These are phyloP conservation scores for Ophiocordyceps sinensis DNA, from an alignment of 2,329 filamentous ascomycete species.

Conservation along the genomic window DNA sequence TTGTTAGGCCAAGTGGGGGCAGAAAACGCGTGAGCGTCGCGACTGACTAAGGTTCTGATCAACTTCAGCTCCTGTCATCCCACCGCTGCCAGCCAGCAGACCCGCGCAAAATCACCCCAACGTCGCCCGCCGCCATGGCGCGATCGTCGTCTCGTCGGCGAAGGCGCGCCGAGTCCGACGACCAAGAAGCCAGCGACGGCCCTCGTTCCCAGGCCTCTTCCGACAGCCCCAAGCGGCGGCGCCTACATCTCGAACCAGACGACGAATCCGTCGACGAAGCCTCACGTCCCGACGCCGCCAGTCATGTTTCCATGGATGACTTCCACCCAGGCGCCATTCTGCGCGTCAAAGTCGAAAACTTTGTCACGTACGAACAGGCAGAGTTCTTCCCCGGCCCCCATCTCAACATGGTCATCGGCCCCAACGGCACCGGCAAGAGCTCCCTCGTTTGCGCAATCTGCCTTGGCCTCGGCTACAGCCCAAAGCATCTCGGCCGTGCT, in stretches of 20 bases:
- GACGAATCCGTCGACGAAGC: slow-evolving; percentile 3
- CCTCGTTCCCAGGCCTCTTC: slow-evolving; percentile 12
- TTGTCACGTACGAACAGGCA: slow-evolving; percentile 87
- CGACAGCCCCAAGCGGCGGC: slow-evolving; percentile 21
- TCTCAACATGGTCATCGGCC: slow-evolving; percentile 96
- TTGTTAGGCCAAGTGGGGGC: too few relatives aligned
- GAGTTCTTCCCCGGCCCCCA: slow-evolving; percentile 86
- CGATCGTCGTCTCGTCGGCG: slow-evolving; percentile 22
- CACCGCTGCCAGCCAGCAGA: too few relatives aligned
- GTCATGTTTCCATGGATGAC: slow-evolving; percentile 11
- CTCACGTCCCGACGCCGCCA: slow-evolving; percentile 5
- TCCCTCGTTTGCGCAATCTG: slow-evolving; percentile 96
- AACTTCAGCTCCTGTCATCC: too few relatives aligned
- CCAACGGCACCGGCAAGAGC: slow-evolving; percentile 97
- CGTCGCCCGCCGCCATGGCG: slow-evolving; percentile 10
- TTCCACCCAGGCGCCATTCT: slow-evolving; percentile 75
- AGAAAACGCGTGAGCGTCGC: not conserved
- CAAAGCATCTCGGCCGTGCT: slow-evolving; percentile 71
- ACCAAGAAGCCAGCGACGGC: slow-evolving; percentile 20
- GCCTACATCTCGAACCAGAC: slow-evolving; percentile 12
- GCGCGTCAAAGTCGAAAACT: slow-evolving; percentile 71
- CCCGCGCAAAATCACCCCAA: too few relatives aligned
- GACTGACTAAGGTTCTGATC: too few relatives aligned
- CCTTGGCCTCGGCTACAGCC: slow-evolving; percentile 72
- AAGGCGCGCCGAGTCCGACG: slow-evolving; percentile 26